Evolutionary conservation across 352 stramenopile species (phyloP).

Genomic region (Thraustotheca clavata): DNA sequence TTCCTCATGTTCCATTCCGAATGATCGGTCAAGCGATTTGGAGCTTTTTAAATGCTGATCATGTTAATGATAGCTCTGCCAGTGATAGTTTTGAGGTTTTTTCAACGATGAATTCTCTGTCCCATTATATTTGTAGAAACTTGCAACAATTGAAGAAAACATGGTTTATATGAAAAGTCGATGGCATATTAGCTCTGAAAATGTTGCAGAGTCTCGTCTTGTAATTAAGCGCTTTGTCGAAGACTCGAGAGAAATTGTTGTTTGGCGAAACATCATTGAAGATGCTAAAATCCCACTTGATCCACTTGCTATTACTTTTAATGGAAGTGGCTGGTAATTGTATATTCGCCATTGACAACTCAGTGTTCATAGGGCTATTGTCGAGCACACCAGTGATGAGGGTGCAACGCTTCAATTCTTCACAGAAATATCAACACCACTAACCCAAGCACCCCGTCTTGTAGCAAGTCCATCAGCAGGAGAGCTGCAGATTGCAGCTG

Average conservation of each 20-base stretch:
- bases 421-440: conserved; percentile 17
- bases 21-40: conserved; percentile 14
- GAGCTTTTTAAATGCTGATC: conserved; percentile 18
- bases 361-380: conserved; percentile 6
- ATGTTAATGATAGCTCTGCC: background rate
- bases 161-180: conserved; percentile 20
- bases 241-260: conserved; percentile 8
- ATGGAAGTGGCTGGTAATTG: conserved; percentile 7
- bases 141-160: background rate
- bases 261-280: conserved; percentile 20
- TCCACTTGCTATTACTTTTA: conserved; percentile 7
- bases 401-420: conserved; percentile 13
- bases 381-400: background rate
- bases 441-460: background rate
- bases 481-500: background rate
- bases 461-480: background rate
- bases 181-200: background rate
- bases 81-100: conserved; percentile 1
- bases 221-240: conserved; percentile 17
- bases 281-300: conserved; percentile 8
- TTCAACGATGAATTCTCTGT: background rate
- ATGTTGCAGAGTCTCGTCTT: conserved; percentile 5
- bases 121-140: background rate
- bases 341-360: background rate
- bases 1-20: background rate